A percentile compares a stretch with the other conserved stretches of the same genome.
phyloP scores from a whole-genome alignment of 2,329 filamentous ascomycete genomes.

The Dactylonectria macrodidyma region DNA sequence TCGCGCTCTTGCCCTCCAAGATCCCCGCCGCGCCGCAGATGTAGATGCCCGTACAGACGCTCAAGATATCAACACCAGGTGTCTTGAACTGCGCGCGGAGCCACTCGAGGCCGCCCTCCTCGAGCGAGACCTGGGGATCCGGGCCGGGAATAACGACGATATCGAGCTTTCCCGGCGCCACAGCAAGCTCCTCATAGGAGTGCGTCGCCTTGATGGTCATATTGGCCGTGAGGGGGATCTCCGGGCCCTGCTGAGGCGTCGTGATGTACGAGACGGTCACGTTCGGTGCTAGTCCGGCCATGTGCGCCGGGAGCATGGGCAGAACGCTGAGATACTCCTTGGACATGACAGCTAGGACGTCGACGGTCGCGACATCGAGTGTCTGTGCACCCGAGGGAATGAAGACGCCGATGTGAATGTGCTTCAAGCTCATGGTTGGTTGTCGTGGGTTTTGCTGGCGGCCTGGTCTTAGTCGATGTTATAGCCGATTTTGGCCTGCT shows the following conservation, averaged over 20 bases:
- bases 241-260: conserved; percentile 51
- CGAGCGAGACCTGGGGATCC: conserved; percentile 55
- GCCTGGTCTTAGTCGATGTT: neutral
- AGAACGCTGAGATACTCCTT: conserved; percentile 59
- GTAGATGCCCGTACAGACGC: conserved; percentile 66
- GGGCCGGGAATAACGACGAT: conserved; percentile 67
- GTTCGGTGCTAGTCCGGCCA: conserved; percentile 59
- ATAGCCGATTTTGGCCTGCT: neutral
- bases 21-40: conserved; percentile 65
- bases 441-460: neutral
- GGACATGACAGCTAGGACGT: conserved; percentile 64
- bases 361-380: conserved; percentile 66
- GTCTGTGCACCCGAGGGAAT: conserved; percentile 63
- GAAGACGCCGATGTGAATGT: conserved; percentile 65
- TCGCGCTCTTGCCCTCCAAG: conserved; percentile 60
- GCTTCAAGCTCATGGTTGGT: conserved; percentile 37
- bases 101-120: conserved; percentile 58
- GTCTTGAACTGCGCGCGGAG: conserved; percentile 57
- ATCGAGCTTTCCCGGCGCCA: conserved; percentile 66
- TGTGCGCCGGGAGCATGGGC: conserved; percentile 51
- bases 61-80: conserved; percentile 62
- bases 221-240: conserved; percentile 59
- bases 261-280: conserved; percentile 64
- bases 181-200: conserved; percentile 60
- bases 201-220: conserved; percentile 58